These are phyloP conservation scores for Hypoxylon sp. DNA, from an alignment of 2,329 filamentous ascomycete species.

Conservation along the genomic window DNA sequence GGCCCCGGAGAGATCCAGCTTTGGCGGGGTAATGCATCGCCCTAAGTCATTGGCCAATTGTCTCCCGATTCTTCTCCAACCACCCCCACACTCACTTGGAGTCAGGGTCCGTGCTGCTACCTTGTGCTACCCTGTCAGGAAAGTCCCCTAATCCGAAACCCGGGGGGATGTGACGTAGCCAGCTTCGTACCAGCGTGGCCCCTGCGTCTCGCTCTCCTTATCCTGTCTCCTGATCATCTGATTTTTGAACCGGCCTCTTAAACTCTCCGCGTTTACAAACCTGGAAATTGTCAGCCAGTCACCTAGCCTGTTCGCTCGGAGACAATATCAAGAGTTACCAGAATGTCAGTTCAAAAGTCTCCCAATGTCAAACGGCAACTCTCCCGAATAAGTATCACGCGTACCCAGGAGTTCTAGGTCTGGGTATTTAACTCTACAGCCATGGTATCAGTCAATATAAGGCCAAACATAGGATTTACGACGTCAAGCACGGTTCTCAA, in stretches of 20 bases:
- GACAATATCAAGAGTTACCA: not conserved
- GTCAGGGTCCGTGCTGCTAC: constrained; percentile 5
- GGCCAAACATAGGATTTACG: not conserved
- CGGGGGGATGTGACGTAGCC: constrained; percentile 33
- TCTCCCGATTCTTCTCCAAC: not conserved
- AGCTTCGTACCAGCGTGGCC: not conserved
- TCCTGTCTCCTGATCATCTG: not conserved
- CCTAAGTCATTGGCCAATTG: constrained; percentile 29
- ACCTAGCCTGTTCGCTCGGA: not conserved
- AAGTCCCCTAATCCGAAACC: constrained; percentile 22
- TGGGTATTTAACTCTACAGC: not conserved
- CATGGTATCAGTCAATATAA: not conserved
- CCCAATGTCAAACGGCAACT: not conserved
- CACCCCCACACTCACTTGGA: not conserved
- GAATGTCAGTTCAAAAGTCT: constrained; percentile 8
- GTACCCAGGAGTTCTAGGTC: not conserved
- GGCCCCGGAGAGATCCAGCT: constrained; percentile 9
- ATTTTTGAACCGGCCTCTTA: not conserved
- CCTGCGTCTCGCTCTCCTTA: not conserved
- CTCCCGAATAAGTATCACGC: constrained; percentile 1
- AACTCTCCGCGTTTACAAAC: not conserved
- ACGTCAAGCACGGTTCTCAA: not conserved
- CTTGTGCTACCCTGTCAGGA: constrained; percentile 8
- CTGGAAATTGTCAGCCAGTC: not conserved
- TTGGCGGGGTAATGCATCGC: constrained; percentile 32